Evolutionary conservation across 331 rosid species (phyloP).

Genomic region (Stylosanthes scabra): DNA sequence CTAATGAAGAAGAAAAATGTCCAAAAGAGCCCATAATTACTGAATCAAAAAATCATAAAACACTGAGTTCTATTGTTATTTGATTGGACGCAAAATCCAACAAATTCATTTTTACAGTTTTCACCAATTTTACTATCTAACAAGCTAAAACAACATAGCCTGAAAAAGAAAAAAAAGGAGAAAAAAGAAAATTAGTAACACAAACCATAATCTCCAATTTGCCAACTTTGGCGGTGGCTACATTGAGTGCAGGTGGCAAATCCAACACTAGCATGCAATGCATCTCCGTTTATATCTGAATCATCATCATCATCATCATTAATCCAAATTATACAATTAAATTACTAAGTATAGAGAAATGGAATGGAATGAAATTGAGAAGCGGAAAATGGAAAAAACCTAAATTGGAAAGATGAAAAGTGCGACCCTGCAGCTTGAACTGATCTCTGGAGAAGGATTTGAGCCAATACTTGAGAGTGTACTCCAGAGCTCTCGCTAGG

Average conservation of each 20-base stretch:
- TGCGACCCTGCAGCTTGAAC: conserved; percentile 94
- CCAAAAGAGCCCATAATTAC: background rate
- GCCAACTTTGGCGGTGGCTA: conserved; percentile 81
- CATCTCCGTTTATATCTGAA: conserved; percentile 89
- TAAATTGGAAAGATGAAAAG: conserved; percentile 82
- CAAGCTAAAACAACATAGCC: conserved; percentile 4
- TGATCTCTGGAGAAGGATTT: conserved; percentile 93
- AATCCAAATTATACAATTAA: background rate
- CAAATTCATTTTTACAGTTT: background rate
- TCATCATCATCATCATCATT: conserved; percentile 5
- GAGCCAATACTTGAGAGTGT: conserved; percentile 96
- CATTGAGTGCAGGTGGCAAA: conserved; percentile 89
- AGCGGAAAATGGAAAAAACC: conserved; percentile 47
- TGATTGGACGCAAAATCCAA: background rate
- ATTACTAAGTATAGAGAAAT: background rate
- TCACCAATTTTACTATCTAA: conserved; percentile 28
- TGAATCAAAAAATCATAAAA: background rate
- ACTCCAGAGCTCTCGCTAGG: conserved; percentile 83
- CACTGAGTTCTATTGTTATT: background rate
- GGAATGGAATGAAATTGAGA: no score
- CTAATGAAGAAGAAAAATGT: no score
- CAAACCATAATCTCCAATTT: conserved; percentile 89
- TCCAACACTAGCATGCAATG: conserved; percentile 91
- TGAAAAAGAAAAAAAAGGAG: background rate
- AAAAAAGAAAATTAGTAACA: conserved; percentile 26